These are phyloP conservation scores for Vinca minor DNA, from an alignment of 257 asterid genomes.

Conservation along the genomic window DNA sequence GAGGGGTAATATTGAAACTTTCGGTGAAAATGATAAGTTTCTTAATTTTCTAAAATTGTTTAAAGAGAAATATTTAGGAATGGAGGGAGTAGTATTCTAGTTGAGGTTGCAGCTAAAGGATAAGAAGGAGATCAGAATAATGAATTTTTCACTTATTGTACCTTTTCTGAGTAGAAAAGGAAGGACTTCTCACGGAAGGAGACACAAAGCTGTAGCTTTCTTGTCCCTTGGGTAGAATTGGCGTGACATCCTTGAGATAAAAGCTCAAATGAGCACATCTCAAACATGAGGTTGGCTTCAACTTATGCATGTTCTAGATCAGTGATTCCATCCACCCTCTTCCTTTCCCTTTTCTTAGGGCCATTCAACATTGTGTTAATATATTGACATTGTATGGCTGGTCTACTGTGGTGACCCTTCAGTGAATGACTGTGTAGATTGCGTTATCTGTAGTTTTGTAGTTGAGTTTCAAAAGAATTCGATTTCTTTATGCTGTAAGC, in stretches of 20 bases:
- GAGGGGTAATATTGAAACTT: no score
- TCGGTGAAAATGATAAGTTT: no score
- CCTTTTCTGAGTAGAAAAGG: no score
- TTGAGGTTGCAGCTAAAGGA: no score
- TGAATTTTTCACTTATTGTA: no score
- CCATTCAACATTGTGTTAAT: not conserved
- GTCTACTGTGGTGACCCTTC: not conserved
- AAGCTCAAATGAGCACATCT: not conserved
- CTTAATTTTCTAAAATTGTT: no score
- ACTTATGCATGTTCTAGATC: not conserved
- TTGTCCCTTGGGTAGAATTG: not conserved
- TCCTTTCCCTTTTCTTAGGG: not conserved
- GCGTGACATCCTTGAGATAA: not conserved
- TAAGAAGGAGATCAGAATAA: no score
- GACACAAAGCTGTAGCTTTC: no score
- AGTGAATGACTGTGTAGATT: not conserved
- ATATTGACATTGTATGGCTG: not conserved
- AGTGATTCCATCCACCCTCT: not conserved
- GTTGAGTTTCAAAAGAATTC: not conserved
- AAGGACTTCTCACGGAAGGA: no score
- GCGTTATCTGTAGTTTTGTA: not conserved
- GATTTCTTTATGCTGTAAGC: not conserved
- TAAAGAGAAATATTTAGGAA: no score
- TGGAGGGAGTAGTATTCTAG: no score
- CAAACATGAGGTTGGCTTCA: not conserved